Evolutionary conservation across 176 grass and related monocot species (phyloP).

Genomic region (Zizania latifolia): DNA sequence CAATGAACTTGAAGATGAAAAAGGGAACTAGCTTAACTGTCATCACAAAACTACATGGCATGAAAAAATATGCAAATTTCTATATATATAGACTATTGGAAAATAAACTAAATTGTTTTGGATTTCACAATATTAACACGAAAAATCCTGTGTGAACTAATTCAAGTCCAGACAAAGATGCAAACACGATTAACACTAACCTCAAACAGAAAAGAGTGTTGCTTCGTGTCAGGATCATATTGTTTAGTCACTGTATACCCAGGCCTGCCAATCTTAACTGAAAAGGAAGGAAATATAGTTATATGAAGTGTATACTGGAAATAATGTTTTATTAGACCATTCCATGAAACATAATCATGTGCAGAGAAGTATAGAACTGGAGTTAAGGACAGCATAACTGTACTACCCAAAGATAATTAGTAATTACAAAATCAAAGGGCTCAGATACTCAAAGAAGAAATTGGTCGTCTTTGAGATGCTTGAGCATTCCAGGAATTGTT

Average conservation of each 20-base stretch:
- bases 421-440: background rate
- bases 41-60: background rate
- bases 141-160: background rate
- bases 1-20: conserved; percentile 10
- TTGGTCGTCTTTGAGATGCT: background rate
- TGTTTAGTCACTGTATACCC: conserved; percentile 93
- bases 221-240: conserved; percentile 80
- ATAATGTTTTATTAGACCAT: background rate
- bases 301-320: conserved; percentile 13
- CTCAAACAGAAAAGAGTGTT: conserved; percentile 90
- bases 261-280: conserved; percentile 97
- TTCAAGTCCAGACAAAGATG: background rate
- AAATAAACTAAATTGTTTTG: background rate
- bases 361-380: background rate
- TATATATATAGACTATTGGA: background rate
- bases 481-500: background rate
- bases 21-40: conserved; percentile 8
- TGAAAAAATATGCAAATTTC: background rate
- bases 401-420: background rate
- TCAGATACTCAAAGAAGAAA: background rate
- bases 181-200: conserved; percentile 18
- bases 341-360: background rate
- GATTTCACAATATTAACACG: background rate
- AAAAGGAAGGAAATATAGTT: conserved; percentile 22
- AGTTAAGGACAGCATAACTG: background rate